A percentile compares a stretch with the other conserved stretches of the same genome.
Evolutionary conservation across 495 filamentous ascomycete genomes (phyloP).

Genomic region (Copromyces sp.): DNA sequence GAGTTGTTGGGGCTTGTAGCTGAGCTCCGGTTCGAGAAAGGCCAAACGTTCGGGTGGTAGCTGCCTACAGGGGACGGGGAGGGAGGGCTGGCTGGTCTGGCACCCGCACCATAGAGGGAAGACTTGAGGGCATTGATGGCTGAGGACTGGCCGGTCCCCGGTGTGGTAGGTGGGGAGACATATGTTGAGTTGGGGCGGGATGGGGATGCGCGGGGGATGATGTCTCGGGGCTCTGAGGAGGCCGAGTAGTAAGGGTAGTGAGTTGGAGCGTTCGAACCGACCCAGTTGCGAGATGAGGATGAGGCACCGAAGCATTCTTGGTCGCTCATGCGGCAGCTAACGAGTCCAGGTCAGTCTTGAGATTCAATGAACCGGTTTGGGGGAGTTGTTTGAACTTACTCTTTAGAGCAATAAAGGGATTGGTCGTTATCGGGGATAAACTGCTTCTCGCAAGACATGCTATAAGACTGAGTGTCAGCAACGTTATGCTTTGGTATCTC

Average conservation of each 20-base stretch:
- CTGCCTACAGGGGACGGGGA: conserved; percentile 22
- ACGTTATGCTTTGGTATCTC: not conserved
- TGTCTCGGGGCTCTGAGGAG: conserved; percentile 36
- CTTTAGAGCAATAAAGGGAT: conserved; percentile 39
- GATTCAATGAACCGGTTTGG: not conserved
- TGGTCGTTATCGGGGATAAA: conserved; percentile 35
- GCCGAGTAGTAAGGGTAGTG: conserved; percentile 28
- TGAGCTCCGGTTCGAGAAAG: conserved; percentile 31
- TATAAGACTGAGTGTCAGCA: conserved; percentile 19
- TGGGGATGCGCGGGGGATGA: conserved; percentile 42
- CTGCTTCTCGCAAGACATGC: conserved; percentile 45
- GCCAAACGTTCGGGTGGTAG: conserved; percentile 30
- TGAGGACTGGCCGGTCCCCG: conserved; percentile 22
- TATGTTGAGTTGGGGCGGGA: conserved; percentile 32
- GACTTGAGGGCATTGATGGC: conserved; percentile 37
- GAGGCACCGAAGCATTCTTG: conserved; percentile 23
- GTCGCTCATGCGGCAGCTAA: conserved; percentile 37
- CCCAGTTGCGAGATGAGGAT: conserved; percentile 14
- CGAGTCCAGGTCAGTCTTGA: conserved; percentile 10
- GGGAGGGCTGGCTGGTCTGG: conserved; percentile 35
- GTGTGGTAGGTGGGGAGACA: conserved; percentile 34
- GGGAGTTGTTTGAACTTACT: conserved; percentile 23
- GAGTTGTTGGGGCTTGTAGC: conserved; percentile 36
- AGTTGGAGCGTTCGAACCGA: conserved; percentile 14
- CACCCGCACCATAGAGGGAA: conserved; percentile 14